phyloP scores from a whole-genome alignment of 192 early-diverging fungal species.

The Podila verticillata region DNA sequence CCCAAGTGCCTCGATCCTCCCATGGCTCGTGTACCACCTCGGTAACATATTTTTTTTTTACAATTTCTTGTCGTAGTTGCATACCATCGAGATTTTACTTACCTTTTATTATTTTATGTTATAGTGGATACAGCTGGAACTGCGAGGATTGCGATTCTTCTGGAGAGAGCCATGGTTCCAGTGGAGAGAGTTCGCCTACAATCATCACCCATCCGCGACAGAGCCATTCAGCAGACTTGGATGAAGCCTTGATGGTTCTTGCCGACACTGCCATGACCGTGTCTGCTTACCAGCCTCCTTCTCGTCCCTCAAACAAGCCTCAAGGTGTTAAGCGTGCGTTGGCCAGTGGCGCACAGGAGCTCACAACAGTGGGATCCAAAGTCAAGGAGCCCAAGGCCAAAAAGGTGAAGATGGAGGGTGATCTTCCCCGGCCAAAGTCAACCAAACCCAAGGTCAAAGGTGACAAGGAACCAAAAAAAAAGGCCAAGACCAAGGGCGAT shows the following conservation, averaged over 20 bases:
- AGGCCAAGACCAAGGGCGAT: constrained; percentile 5
- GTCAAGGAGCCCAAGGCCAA: constrained; percentile 19
- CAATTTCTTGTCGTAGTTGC: background rate
- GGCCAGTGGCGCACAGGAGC: background rate
- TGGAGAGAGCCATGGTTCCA: constrained; percentile 34
- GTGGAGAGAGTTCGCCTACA: constrained; percentile 13
- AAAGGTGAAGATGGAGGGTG: constrained; percentile 23
- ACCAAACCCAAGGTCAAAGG: constrained; percentile 19
- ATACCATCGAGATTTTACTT: background rate
- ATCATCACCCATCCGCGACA: constrained; percentile 14
- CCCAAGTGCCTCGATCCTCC: constrained; percentile 48
- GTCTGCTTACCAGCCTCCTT: constrained; percentile 5
- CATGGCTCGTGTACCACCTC: constrained; percentile 47
- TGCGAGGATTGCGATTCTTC: constrained; percentile 51
- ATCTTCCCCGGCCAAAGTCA: constrained; percentile 2
- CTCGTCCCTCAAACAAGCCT: background rate
- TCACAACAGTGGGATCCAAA: constrained; percentile 4
- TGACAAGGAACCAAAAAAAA: background rate
- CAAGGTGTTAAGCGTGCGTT: constrained; percentile 5
- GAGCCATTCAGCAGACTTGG: constrained; percentile 37
- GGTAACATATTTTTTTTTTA: constrained; percentile 12
- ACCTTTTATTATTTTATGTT: background rate
- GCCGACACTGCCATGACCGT: constrained; percentile 45
- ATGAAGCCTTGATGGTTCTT: constrained; percentile 46
- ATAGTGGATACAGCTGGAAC: constrained; percentile 51